Evolutionary conservation across 306 rosid species (phyloP).

Genomic region (Vigna trinervia): DNA sequence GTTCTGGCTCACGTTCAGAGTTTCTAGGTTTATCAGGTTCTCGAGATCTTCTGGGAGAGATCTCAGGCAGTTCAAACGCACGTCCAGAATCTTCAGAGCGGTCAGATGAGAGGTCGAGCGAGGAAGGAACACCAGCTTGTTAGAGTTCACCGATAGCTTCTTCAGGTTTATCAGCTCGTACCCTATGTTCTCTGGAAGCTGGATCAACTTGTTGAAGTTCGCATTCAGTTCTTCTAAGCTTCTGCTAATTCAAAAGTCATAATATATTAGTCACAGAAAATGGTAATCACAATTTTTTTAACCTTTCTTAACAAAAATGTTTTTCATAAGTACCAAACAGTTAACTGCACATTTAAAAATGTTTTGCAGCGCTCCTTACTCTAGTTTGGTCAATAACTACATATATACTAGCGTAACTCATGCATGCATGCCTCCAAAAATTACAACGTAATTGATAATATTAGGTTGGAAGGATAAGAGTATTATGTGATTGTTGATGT

Average conservation of each 20-base stretch:
- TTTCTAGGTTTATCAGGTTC: slow-evolving; percentile 81
- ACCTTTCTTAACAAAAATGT: neutral
- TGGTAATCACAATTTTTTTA: no score
- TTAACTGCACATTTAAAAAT: no score
- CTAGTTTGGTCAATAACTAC: no score
- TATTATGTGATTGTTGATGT: neutral
- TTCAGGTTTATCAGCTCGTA: slow-evolving; percentile 66
- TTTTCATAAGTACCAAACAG: neutral
- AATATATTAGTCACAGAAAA: neutral
- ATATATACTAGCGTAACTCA: neutral
- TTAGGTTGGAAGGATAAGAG: neutral
- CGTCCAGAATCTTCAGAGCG: slow-evolving; percentile 64
- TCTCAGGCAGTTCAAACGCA: slow-evolving; percentile 75
- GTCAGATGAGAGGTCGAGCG: slow-evolving; percentile 67
- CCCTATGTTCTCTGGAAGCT: slow-evolving; percentile 72
- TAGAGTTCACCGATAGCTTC: slow-evolving; percentile 79
- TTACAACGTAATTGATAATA: neutral
- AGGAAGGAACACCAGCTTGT: slow-evolving; percentile 74
- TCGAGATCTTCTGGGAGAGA: slow-evolving; percentile 78
- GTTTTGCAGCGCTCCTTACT: no score
- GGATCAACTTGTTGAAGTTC: slow-evolving; percentile 80
- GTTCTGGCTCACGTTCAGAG: slow-evolving; percentile 85
- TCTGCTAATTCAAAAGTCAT: slow-evolving; percentile 40
- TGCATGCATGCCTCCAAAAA: neutral
- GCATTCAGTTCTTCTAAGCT: slow-evolving; percentile 82